phyloP scores from a whole-genome alignment of 2,329 filamentous ascomycete genomes.

The Aspergillus neotritici region DNA sequence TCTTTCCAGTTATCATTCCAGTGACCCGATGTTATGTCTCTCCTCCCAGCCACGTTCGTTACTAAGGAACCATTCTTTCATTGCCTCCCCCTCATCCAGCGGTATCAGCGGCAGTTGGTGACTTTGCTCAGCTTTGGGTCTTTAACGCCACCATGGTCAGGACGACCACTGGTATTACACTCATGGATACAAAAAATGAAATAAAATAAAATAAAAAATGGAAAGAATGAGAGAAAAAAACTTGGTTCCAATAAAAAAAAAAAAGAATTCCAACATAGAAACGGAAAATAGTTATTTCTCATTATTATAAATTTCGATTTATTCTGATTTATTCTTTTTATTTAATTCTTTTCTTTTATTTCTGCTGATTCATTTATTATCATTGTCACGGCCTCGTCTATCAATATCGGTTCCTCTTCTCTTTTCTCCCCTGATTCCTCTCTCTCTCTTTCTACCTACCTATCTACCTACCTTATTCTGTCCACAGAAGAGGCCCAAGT shows the following conservation, averaged over 20 bases:
- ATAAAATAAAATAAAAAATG: too few relatives aligned
- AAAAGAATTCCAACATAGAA: too few relatives aligned
- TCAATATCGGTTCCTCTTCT: constrained; percentile 1
- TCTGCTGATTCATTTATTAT: constrained; percentile 7
- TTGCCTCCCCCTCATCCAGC: constrained; percentile 10
- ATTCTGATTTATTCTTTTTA: too few relatives aligned
- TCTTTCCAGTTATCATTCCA: too few relatives aligned
- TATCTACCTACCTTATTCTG: neutral
- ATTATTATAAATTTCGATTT: neutral
- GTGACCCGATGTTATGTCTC: too few relatives aligned
- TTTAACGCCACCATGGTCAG: constrained; percentile 12
- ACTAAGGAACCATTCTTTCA: constrained; percentile 1
- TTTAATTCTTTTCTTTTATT: neutral
- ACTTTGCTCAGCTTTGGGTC: constrained; percentile 11
- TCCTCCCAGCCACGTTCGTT: neutral
- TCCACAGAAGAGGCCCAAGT: too few relatives aligned
- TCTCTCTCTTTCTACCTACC: constrained; percentile 13
- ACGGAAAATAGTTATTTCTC: too few relatives aligned
- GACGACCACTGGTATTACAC: too few relatives aligned
- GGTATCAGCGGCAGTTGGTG: constrained; percentile 18
- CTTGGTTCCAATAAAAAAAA: too few relatives aligned
- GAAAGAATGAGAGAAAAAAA: too few relatives aligned
- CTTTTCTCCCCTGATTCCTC: constrained; percentile 9
- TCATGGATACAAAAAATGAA: too few relatives aligned
- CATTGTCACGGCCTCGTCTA: constrained; percentile 12